A percentile compares a stretch with the other conserved stretches of the same genome.
These are phyloP conservation scores for Mytilinidion resinicola DNA, from an alignment of 495 filamentous ascomycete genomes.

Conservation along the genomic window DNA sequence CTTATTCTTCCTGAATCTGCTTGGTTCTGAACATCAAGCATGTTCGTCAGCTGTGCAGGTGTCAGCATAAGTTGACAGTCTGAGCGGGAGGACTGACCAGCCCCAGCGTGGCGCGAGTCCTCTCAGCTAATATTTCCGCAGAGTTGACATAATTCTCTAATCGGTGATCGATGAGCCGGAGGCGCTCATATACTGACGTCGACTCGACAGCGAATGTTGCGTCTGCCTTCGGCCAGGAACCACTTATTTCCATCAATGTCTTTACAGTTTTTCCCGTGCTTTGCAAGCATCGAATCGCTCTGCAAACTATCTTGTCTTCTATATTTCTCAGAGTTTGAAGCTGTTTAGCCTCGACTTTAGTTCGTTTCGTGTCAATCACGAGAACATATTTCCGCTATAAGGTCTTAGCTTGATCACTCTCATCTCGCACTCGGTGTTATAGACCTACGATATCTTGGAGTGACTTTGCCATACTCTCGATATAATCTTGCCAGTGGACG, in stretches of 20 bases:
- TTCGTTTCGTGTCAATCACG: neutral
- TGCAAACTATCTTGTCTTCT: constrained; percentile 12
- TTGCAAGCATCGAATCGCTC: constrained; percentile 1
- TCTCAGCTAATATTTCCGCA: constrained; percentile 8
- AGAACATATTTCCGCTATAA: constrained; percentile 7
- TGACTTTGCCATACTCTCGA: constrained; percentile 1
- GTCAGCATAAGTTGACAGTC: neutral
- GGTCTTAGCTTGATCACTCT: neutral
- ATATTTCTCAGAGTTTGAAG: constrained; percentile 9
- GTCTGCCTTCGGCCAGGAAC: neutral
- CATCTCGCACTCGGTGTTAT: neutral
- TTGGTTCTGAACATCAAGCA: constrained; percentile 17
- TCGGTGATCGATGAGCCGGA: constrained; percentile 2
- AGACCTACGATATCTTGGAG: constrained; percentile 7
- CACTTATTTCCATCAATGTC: neutral
- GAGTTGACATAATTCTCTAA: constrained; percentile 6
- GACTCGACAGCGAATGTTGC: neutral
- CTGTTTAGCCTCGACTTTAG: neutral
- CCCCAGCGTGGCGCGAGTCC: constrained; percentile 9
- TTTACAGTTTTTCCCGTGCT: neutral
- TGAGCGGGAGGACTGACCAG: neutral
- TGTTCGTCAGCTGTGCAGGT: constrained; percentile 7
- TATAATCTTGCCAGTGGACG: constrained; percentile 10
- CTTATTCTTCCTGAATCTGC: neutral
- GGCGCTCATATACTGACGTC: neutral